Evolutionary conservation across 2,329 filamentous ascomycete species (phyloP).

Genomic region (Botrytis deweyae): DNA sequence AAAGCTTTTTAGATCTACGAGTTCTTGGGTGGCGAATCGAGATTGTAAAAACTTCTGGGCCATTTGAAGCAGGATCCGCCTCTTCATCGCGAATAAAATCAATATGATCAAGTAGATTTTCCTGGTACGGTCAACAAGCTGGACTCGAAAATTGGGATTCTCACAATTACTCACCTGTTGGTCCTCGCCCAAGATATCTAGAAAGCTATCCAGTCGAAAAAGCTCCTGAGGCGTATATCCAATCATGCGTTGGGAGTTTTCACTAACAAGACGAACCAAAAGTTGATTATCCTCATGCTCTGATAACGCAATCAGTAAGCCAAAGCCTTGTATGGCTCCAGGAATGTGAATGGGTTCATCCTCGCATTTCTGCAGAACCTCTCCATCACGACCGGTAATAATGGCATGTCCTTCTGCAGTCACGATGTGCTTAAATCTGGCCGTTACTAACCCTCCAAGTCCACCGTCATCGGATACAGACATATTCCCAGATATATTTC

Average conservation of each 20-base stretch:
- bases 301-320: conserved; percentile 70
- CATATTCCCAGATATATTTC: background rate
- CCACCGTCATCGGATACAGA: conserved; percentile 22
- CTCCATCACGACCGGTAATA: conserved; percentile 74
- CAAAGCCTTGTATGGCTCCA: conserved; percentile 62
- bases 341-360: conserved; percentile 87
- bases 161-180: conserved; percentile 14
- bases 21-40: conserved; percentile 56
- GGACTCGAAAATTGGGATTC: background rate
- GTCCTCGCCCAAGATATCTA: conserved; percentile 57
- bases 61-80: conserved; percentile 70
- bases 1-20: conserved; percentile 62
- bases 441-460: conserved; percentile 52
- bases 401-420: conserved; percentile 78
- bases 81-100: conserved; percentile 86
- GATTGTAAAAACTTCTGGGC: conserved; percentile 82
- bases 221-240: conserved; percentile 76
- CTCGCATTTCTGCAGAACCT: conserved; percentile 75
- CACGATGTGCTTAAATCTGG: conserved; percentile 74
- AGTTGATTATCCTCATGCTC: conserved; percentile 69
- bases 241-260: conserved; percentile 74
- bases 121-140: conserved; percentile 50
- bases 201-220: conserved; percentile 72
- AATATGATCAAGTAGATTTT: conserved; percentile 80
- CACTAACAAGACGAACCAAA: conserved; percentile 71